These are phyloP conservation scores for Monilinia fructigena DNA, from an alignment of 2,329 filamentous ascomycete genomes.

Conservation along the genomic window DNA sequence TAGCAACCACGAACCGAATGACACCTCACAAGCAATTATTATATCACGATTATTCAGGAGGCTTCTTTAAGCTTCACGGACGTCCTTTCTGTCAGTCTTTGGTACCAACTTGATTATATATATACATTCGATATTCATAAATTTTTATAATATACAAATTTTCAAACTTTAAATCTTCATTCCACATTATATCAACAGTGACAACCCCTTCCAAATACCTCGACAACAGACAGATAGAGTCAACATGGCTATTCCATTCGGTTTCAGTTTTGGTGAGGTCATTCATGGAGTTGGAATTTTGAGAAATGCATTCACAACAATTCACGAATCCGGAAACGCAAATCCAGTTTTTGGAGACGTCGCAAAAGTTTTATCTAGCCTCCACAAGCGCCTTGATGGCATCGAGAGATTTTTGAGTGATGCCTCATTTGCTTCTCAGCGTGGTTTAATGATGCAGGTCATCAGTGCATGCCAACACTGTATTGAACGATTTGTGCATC, in stretches of 20 bases:
- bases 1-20: slow-evolving; percentile 19
- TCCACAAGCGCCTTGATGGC: slow-evolving; percentile 17
- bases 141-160: background rate
- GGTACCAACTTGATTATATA: slow-evolving; percentile 10
- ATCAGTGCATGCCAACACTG: slow-evolving; percentile 21
- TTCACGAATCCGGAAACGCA: slow-evolving; percentile 16
- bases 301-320: slow-evolving; percentile 18
- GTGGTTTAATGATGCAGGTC: slow-evolving; percentile 22
- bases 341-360: slow-evolving; percentile 19
- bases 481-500: slow-evolving; percentile 23
- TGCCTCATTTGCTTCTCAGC: slow-evolving; percentile 13
- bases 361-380: slow-evolving; percentile 16
- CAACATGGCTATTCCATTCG: slow-evolving; percentile 22
- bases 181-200: background rate
- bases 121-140: slow-evolving; percentile 8
- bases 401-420: slow-evolving; percentile 21
- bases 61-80: slow-evolving; percentile 22
- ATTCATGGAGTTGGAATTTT: slow-evolving; percentile 21
- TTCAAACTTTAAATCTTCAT: background rate
- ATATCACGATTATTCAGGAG: slow-evolving; percentile 22
- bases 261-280: slow-evolving; percentile 22
- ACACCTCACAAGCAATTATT: slow-evolving; percentile 20
- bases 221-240: background rate
- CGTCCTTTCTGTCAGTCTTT: slow-evolving; percentile 19
- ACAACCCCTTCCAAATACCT: slow-evolving; percentile 1